Base-by-base conservation (phyloP, 345 rosid genomes). In the Linum tenue region DNA sequence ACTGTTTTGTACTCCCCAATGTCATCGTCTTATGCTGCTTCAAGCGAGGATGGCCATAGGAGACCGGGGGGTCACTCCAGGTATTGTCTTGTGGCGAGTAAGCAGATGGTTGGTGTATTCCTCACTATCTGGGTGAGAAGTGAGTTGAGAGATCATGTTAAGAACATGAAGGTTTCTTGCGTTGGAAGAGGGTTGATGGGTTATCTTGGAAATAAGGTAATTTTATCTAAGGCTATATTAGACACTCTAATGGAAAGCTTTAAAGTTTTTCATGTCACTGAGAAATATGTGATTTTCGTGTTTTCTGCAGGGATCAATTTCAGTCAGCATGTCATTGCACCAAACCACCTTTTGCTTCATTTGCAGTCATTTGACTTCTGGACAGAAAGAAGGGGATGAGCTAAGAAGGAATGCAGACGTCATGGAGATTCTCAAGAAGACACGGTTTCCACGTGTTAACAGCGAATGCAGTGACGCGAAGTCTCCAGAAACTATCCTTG, bases 171-270 rank as follows among this genome's bases (percentile, higher is more conserved):
- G 79, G 96, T 94, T 51, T 94, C 97, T 72, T 86, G 96, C 75
- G 92, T 94, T 62, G 99, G 99, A 56, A 80, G 99, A 83, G 99
- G 99, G 70, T 60, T 94, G 75, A 94, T 90, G 97, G 99, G 99
- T 63, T 94, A 94, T 77, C 97, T 94, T 0, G 95, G 96, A 68
- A 94, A 94, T 76, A 94, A 94, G 99, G 99, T 94, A 83, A 59
- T 8, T 8, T n/a, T 63, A 65, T 22, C 3, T 35, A 36, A 3
- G 53, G 15, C 14, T 48, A 9, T 12, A 15, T 48, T 48, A 48
- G 9, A 3, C 53, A 12, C 14, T 48, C 14, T 15, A 3, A 9
- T 48, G 14, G 14, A 48, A 12, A 22, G 14, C 22, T 70, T 57
- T 63, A 37, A 4, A 14, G 15, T 66, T 65, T 72, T 48, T 15